Conservation (phyloP, 2,329 filamentous ascomycete genomes). For the Lachnum nothofagi region DNA sequence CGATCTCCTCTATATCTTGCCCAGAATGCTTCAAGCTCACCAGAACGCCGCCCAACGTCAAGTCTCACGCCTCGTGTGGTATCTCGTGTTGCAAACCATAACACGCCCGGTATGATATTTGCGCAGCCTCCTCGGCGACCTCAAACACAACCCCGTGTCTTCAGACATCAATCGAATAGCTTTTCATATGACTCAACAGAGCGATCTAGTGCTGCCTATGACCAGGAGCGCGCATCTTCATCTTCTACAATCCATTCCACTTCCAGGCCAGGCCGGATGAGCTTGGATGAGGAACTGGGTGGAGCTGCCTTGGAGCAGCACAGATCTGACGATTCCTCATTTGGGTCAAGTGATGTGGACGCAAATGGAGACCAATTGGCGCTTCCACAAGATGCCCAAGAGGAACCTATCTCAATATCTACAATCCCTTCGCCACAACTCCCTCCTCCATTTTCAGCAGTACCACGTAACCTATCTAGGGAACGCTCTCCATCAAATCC, state of each 20-base stretch:
- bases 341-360: not conserved
- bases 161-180: conserved; percentile 34
- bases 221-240: conserved; percentile 26
- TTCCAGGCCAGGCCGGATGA: conserved; percentile 15
- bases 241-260: conserved; percentile 18
- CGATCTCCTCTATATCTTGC: conserved; percentile 32
- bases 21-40: conserved; percentile 31
- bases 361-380: not conserved
- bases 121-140: conserved; percentile 29
- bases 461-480: conserved; percentile 21
- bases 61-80: conserved; percentile 25
- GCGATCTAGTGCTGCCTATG: conserved; percentile 29
- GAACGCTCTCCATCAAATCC: too few relatives aligned
- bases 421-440: conserved; percentile 16
- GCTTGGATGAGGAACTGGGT: conserved; percentile 26
- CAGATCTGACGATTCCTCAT: not conserved
- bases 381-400: not conserved
- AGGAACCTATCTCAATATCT: not conserved
- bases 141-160: conserved; percentile 18
- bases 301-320: conserved; percentile 23
- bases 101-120: conserved; percentile 30
- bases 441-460: conserved; percentile 31
- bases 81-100: conserved; percentile 22
- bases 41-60: conserved; percentile 21
- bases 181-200: conserved; percentile 34